phyloP scores from a whole-genome alignment of 1,284 basidiomycete species.

The Leccinum insolens region DNA sequence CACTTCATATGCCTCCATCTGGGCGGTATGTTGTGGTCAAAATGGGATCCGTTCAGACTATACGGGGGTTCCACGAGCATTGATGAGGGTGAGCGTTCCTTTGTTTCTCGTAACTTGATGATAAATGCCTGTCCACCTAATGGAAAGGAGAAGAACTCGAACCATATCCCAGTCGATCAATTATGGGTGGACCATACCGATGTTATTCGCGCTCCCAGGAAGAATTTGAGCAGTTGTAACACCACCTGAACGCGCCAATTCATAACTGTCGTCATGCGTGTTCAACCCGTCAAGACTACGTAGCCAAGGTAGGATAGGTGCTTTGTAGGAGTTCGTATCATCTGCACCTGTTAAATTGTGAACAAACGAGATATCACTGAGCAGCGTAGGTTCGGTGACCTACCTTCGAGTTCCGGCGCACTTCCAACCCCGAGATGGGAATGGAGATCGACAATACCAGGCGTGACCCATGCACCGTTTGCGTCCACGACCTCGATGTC shows the following conservation, averaged over 20 bases:
- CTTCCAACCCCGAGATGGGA: constrained; percentile 78
- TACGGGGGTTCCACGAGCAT: constrained; percentile 70
- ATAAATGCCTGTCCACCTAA: constrained; percentile 71
- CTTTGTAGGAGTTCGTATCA: constrained; percentile 59
- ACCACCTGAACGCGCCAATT: constrained; percentile 53
- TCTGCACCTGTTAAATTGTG: constrained; percentile 40
- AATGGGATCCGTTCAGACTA: constrained; percentile 40
- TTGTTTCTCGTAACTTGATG: constrained; percentile 65
- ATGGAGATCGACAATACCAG: constrained; percentile 78
- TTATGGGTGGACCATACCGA: constrained; percentile 43
- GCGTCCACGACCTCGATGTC: constrained; percentile 51
- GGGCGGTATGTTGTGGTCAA: constrained; percentile 29
- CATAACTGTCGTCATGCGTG: constrained; percentile 53
- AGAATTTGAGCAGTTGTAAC: constrained; percentile 55
- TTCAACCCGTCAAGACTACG: constrained; percentile 54
- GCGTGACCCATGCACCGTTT: constrained; percentile 67
- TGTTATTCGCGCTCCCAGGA: constrained; percentile 57
- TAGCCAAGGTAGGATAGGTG: constrained; percentile 60
- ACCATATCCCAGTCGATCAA: background rate
- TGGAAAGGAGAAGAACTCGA: background rate
- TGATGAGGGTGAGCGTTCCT: constrained; percentile 57
- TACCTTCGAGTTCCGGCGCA: constrained; percentile 56
- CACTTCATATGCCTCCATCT: constrained; percentile 69
- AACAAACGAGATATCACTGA: background rate
- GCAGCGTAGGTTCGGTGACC: background rate